Percentiles rank a stretch among this genome's conserved stretches.
Conservation (phyloP, 2,329 filamentous ascomycete genomes). For the Amphichorda felina region DNA sequence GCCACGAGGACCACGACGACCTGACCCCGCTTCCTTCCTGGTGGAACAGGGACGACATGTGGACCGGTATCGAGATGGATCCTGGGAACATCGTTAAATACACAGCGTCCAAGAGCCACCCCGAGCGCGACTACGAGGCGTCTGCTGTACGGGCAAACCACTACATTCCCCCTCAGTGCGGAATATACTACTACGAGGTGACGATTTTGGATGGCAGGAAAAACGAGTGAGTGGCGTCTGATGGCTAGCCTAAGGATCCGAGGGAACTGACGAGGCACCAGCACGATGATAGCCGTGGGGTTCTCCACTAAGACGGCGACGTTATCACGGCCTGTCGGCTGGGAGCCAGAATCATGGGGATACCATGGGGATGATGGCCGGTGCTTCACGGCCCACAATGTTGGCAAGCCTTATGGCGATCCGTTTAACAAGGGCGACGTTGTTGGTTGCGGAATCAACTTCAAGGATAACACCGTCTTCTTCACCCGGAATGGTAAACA, state of each 20-base stretch:
- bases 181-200: constrained; percentile 89
- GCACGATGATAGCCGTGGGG: constrained; percentile 48
- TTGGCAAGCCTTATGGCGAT: constrained; percentile 45
- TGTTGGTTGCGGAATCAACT: constrained; percentile 57
- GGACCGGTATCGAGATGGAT: constrained; percentile 57
- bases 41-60: constrained; percentile 76
- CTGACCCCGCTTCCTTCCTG: constrained; percentile 62
- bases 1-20: constrained; percentile 61
- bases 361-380: constrained; percentile 60
- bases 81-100: neutral
- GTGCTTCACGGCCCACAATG: constrained; percentile 42
- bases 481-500: constrained; percentile 54
- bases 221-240: constrained; percentile 46
- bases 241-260: no score
- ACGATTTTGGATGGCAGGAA: constrained; percentile 35
- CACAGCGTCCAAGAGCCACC: constrained; percentile 22
- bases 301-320: constrained; percentile 43
- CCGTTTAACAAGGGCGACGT: constrained; percentile 43
- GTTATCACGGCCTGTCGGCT: constrained; percentile 47
- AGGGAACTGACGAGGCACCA: constrained; percentile 4
- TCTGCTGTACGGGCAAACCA: constrained; percentile 73
- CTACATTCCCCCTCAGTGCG: constrained; percentile 78
- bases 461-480: constrained; percentile 51
- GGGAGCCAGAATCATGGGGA: constrained; percentile 57
- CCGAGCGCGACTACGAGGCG: constrained; percentile 58